Base-by-base conservation (phyloP, 345 rosid species). In the Bruguiera parviflora region DNA sequence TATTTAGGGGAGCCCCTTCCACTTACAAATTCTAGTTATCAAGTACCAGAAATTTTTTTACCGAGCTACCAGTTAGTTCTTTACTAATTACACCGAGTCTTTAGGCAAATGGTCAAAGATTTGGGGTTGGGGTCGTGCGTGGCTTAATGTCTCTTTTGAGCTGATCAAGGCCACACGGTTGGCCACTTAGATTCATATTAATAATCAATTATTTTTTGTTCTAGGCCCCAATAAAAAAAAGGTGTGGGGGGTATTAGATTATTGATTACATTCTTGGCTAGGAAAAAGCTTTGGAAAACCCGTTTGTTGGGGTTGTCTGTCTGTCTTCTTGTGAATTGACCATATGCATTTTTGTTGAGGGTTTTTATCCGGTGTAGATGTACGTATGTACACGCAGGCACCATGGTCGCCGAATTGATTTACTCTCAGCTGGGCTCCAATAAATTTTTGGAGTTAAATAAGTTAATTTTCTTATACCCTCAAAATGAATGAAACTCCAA, bases 111-210 rank as follows among this genome's bases (percentile, higher is more conserved):
- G 77, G 83, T 79, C 83, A 72, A 70, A 68, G 80, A 20, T 20
- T 8, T 21, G 68, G 66, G n/a, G 61, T 3, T 53, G 58, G 61
- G 32, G 46, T 74, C 69, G 80, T 72, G 79, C 66, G 66, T 22
- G 73, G 65, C 60, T 2, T 22, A 22, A 24, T 19, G 21, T 3
- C 59, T 29, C 58, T 77, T 71, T 73, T 64, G 28, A 29, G 69
- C 25, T 43, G 21, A 64, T 73, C 84, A 75, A 83, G 74, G 71
- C 76, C 82, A 79, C 89, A 85, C 85, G 85, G 84, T 83, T 83
- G 85, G 86, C 77, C 89, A 83, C 75, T 65, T 68, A 68, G 74
- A 35, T 53, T 56, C 31, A 32, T 25, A 5, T 43, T 68, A 13
- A 9, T 37, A 2, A 7, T 55, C 22, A 13, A 29, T 64, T 18